Base-by-base conservation (phyloP, 805 yeast genomes). In the Candida pseudofarinosa region DNA sequence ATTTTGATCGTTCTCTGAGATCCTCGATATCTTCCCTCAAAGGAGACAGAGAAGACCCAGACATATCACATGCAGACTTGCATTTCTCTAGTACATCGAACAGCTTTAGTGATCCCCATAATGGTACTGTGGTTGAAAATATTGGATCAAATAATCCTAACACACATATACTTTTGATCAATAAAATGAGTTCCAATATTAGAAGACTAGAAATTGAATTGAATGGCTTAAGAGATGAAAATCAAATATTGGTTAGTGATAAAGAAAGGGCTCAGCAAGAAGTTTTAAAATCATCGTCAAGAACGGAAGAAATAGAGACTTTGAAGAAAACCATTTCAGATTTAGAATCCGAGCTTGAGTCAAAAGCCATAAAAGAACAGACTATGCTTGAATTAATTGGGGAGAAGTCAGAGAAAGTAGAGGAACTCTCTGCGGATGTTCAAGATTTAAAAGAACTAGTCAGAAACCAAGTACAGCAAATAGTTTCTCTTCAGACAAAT, bases 381-480 rank as follows among this genome's bases (percentile, higher is more conserved):
- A 77, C 83, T 4, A 76, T 86, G 38, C 63, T 89, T 37, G 85
- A 81, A 51, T 58, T 86, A 44, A 70, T 91, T 13, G 96, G 96
- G 4, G 97, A 90, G 57, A 89, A 89, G 58, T 75, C 88, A 4
- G 99, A 95, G 59, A 74, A 71, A 48, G 91, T 87, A 4, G 85
- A 81, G 43, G 99, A 93, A 61, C 71, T 93, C 37, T 76, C 74
- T 50, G 96, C 95, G 5, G 99, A 93, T 56, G 91, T 93, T 14
- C 75, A 71, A 3, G 99, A 93, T 62, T 71, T 91, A 62, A 93
- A 93, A 63, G 95, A 87, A 37, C 70, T 93, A 69, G 76, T 88
- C 60, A 74, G 80, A 47, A 77, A 77, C 48, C 99, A 91, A 62
- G 90, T 91, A 35, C 95, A 87, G 60, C 93, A 90, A 50, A 74